Base-by-base conservation (phyloP, 2,329 filamentous ascomycete genomes). In the Colletotrichum salicis region DNA sequence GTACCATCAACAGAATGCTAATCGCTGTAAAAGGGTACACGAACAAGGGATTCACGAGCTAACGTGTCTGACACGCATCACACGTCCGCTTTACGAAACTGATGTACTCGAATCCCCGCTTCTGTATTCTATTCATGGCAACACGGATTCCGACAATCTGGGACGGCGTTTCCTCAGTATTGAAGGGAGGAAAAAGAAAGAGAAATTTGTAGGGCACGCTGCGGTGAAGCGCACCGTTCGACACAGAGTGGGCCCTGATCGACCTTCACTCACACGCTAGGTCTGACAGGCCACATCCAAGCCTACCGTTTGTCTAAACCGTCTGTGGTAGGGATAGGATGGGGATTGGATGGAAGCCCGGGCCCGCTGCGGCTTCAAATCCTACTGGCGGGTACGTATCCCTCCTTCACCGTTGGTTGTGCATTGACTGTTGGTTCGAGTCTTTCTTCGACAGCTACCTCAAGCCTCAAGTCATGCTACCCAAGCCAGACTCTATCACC, bases 321-420 rank as follows among this genome's bases (percentile, higher is more conserved):
- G 37, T 41, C 41, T 11, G 41, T 48, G 41, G 41, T 22, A n/a
- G 41, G 41, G 41, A 48, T 48, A 4, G 41, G 35, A 37, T 37
- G 35, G 12, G 35, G 4, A 37, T 58, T 48, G 56, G 41, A 35
- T 10, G 33, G 41, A 57, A 67, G 59, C 64, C 19, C 4, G 41
- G 41, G 29, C 59, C 59, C 59, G n/a, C 27, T 22, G 51, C 65
- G 65, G 65, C 64, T 69, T 71, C 27, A 24, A 58, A 35, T 48
- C 65, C 59, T 60, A 69, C 54, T 71, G 65, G 27, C 33, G n/a
- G 64, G 57, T 51, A 67, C 68, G 35, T 70, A 56, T 22, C 45
- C n/a, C 45, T 59, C 57, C 45, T 64, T 65, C 54, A 55, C 41
- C 67, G 61, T 54, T 48, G 51, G 35, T 63, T 48, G 51, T 24